phyloP scores from a whole-genome alignment of 352 stramenopile genomes.

The Phytophthora uliginosa region DNA sequence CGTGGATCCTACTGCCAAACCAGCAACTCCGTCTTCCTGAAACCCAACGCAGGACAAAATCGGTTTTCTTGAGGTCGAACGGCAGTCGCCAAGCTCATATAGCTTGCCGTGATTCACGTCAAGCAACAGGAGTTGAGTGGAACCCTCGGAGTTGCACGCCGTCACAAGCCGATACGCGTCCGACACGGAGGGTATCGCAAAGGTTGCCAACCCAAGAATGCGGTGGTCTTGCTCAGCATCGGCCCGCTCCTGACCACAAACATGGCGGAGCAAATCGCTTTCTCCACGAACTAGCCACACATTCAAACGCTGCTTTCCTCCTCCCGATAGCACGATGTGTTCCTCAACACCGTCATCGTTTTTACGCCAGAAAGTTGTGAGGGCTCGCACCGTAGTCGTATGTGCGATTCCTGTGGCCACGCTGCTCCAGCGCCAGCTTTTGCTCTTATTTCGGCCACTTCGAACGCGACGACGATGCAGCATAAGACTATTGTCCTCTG shows the following conservation, averaged over 20 bases:
- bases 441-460: conserved; percentile 7
- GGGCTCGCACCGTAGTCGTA: conserved; percentile 82
- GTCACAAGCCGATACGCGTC: conserved; percentile 63
- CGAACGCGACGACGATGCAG: conserved; percentile 51
- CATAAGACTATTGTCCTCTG: conserved; percentile 88
- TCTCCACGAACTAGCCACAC: conserved; percentile 66
- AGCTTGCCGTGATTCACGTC: conserved; percentile 44
- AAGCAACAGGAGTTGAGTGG: conserved; percentile 70
- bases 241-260: conserved; percentile 70
- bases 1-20: conserved; percentile 84
- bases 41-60: conserved; percentile 79
- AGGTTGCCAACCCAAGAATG: conserved; percentile 80
- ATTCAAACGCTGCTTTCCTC: conserved; percentile 87
- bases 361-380: conserved; percentile 57
- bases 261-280: conserved; percentile 50
- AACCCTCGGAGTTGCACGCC: conserved; percentile 84
- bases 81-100: conserved; percentile 64
- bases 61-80: conserved; percentile 73
- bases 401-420: conserved; percentile 75
- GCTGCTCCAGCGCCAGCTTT: conserved; percentile 44
- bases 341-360: conserved; percentile 21
- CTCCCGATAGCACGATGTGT: conserved; percentile 75
- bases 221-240: conserved; percentile 83
- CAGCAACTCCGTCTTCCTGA: conserved; percentile 37
- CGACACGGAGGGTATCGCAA: conserved; percentile 37